Base-by-base conservation (phyloP, 2,329 filamentous ascomycete genomes). In the Xylaria sp. region DNA sequence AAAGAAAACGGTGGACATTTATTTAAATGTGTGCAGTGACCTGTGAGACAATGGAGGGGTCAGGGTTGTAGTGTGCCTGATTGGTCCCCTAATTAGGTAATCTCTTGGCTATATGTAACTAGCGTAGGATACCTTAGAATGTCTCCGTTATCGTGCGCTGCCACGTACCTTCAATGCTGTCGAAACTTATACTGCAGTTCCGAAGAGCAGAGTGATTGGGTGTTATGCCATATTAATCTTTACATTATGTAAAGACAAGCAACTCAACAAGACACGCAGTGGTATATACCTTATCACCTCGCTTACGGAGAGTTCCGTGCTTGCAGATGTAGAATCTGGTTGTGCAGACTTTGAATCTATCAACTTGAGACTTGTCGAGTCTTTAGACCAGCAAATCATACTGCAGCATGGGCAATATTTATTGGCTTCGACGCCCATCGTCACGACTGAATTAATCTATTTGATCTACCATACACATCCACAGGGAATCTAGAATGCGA, bases 41-140 rank as follows among this genome's bases (percentile, higher is more conserved):
- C 37, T 31, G 9, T 15, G n/a, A 18, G 37, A 18, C 20, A 31
- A 15, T 66, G 50, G 60, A 66, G 51, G 55, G 66, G 66, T 50
- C 25, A 66, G 15, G 31, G 3, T 50, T 48, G 2, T 23, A 9
- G 31, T 12, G 39, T 8, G 15, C 46, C 28, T 61, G 46, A 70
- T 67, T 70, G 65, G 68, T 46, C 23, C 23, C 34, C 10, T 44
- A n/a, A 20, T 56, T 46, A 34, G 13, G 28, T 61, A 61, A 58
- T 61, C 61, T 54, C 51, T 58, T 59, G 54, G 65, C 65, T 18
- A 28, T 39, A 65, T 63, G 52, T 46, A 65, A n/a, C 44, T 48
- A 50, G 46, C 12, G 20, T 23, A 50, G 46, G 8, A n/a, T 34
- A 20, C 28, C 10, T 37, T 10, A 4, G 15, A 10, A 34, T 31